A percentile compares a stretch with the other conserved stretches of the same genome.
Evolutionary conservation across 2,329 filamentous ascomycete genomes (phyloP).

Genomic region (Pseudonectria foliicola): DNA sequence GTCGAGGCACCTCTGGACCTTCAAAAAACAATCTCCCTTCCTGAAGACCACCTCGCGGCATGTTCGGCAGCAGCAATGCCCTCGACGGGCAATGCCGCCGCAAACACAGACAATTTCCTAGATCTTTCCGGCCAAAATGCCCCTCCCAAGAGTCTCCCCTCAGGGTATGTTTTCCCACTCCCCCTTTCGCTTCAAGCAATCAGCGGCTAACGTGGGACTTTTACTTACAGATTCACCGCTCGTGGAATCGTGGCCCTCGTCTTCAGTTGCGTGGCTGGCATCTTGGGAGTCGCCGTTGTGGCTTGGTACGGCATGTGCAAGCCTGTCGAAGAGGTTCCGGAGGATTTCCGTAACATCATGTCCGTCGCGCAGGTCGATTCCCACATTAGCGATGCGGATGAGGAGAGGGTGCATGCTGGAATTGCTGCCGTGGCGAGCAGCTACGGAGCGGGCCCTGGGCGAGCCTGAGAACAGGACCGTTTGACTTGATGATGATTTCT

Average conservation of each 20-base stretch:
- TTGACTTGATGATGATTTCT: too few species aligned
- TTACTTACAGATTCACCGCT: constrained; percentile 53
- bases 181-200: neutral
- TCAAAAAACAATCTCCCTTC: constrained; percentile 55
- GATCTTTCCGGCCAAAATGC: constrained; percentile 57
- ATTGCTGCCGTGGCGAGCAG: too few species aligned
- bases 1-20: constrained; percentile 57
- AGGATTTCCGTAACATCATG: neutral
- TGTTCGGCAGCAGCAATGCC: constrained; percentile 48
- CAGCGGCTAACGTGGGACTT: constrained; percentile 2
- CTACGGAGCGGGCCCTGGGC: too few species aligned
- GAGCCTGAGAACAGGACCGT: too few species aligned
- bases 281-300: constrained; percentile 61
- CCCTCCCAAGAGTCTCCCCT: constrained; percentile 50
- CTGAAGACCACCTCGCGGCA: constrained; percentile 48
- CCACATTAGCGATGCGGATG: too few species aligned
- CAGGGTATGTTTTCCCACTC: constrained; percentile 39
- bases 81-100: constrained; percentile 65
- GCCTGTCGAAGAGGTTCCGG: constrained; percentile 4
- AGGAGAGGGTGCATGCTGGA: too few species aligned
- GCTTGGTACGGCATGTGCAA: constrained; percentile 51
- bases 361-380: constrained; percentile 1
- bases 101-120: constrained; percentile 56
- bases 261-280: constrained; percentile 62
- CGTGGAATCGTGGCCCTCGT: constrained; percentile 68